Evolutionary conservation across 2,329 filamentous ascomycete genomes (phyloP), one percentile per base, ranked within the genome.

Genomic region (Aspergillus arachidicola): DNA sequence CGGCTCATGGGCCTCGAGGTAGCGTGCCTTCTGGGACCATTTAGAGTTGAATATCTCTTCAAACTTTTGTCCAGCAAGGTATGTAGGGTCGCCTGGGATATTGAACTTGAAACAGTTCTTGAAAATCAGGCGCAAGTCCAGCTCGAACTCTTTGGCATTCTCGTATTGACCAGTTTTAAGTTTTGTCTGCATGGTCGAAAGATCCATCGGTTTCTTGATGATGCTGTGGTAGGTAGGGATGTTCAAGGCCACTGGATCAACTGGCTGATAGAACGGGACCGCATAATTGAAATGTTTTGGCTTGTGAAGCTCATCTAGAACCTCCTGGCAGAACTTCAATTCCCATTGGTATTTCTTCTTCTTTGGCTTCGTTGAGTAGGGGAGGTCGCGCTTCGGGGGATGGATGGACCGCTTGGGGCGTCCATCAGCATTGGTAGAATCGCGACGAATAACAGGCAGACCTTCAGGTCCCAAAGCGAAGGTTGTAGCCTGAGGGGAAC

Each of bases 121-220:
- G 72, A 97, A 90, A 69, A 98, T 94, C 61, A 93, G 86, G 56
- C 88, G 86, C 60, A 97, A 87, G 72, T 96, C 94, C 63, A 86
- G 86, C 73, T 96, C 91, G 70, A 98, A 93, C 53, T 97, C 94
- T 76, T 93, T 93, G 1, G 92, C 85, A 61, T 85, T 92, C 68
- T 88, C 86, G 73, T 98, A 98, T 61, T 93, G 87, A 30, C 93
- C 93, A 14, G 84, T 83, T 69, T 90, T 87, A 46, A 97, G 84
- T 78, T 96, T 96, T 48, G 85, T 84, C 41, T 86, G 84, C 73
- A 97, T 91, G n/a, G 92, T 97, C 19, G 86, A 84, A 57, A 97
- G 83, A 76, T 99, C 94, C 94, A 98, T 99, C 0, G 95, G 95
- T 75, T 94, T 93, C 83, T 97, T 98, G 80, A 99, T 93, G 65